These are phyloP conservation scores for Hebeloma cylindrosporum DNA, from an alignment of 768 basidiomycete species.

Conservation along the genomic window DNA sequence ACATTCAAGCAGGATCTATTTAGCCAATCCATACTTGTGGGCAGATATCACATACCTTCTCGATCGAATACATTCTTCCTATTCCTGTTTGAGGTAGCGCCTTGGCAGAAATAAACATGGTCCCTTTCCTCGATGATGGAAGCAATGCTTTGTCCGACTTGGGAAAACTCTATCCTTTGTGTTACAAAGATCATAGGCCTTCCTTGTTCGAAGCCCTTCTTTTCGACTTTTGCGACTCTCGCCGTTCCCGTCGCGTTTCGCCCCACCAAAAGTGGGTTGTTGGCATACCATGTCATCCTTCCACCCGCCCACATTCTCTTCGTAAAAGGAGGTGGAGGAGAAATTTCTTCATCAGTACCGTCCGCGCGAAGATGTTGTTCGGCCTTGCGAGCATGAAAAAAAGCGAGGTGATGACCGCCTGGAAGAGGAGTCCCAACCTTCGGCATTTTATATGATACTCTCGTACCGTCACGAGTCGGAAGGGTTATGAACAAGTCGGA, in stretches of 20 bases:
- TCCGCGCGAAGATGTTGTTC: slow-evolving; percentile 59
- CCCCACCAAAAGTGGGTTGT: slow-evolving; percentile 52
- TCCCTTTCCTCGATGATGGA: slow-evolving; percentile 62
- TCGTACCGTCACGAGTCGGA: slow-evolving; percentile 68
- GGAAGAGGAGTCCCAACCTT: slow-evolving; percentile 41
- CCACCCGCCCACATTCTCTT: slow-evolving; percentile 85
- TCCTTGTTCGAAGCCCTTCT: slow-evolving; percentile 64
- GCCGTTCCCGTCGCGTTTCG: slow-evolving; percentile 48
- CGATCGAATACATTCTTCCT: slow-evolving; percentile 33
- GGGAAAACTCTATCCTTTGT: slow-evolving; percentile 55
- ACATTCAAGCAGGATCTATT: not conserved
- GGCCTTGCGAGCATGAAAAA: slow-evolving; percentile 68
- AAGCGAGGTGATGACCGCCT: slow-evolving; percentile 70
- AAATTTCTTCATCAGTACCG: slow-evolving; percentile 71
- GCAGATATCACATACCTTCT: slow-evolving; percentile 38
- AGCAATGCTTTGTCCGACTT: slow-evolving; percentile 41
- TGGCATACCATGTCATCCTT: slow-evolving; percentile 58
- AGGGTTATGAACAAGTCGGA: slow-evolving; percentile 67
- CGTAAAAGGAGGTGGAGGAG: slow-evolving; percentile 71
- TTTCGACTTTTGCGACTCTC: slow-evolving; percentile 50
- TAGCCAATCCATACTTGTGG: not conserved
- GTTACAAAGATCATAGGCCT: slow-evolving; percentile 77
- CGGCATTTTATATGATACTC: slow-evolving; percentile 43
- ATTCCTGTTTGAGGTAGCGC: slow-evolving; percentile 22
- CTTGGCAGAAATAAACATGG: slow-evolving; percentile 56